Evolutionary conservation across 1,139 yeast species (phyloP).

Genomic region (Diutina sp.): DNA sequence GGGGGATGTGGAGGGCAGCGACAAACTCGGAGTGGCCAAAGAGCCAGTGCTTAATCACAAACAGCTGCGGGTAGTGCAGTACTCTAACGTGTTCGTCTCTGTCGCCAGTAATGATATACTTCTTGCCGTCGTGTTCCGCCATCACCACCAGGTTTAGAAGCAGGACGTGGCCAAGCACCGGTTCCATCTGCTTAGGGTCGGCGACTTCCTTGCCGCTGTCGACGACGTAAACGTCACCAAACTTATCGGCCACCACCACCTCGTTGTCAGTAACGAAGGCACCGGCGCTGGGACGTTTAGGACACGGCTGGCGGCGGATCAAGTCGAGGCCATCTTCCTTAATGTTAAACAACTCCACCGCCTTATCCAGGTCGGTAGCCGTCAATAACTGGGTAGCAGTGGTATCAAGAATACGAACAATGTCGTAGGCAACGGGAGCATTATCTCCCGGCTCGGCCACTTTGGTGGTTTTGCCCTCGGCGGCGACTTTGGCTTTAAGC

Average conservation of each 20-base stretch:
- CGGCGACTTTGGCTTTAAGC: conserved; percentile 3
- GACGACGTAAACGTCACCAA: conserved; percentile 81
- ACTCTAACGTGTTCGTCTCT: conserved; percentile 93
- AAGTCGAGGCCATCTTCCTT: conserved; percentile 30
- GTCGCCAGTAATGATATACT: conserved; percentile 68
- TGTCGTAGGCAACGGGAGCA: conserved; percentile 52
- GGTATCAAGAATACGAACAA: conserved; percentile 48
- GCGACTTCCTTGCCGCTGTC: conserved; percentile 15
- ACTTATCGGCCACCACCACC: conserved; percentile 76
- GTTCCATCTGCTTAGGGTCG: conserved; percentile 35
- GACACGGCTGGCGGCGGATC: conserved; percentile 61
- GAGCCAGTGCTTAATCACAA: conserved; percentile 66
- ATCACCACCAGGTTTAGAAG: conserved; percentile 70
- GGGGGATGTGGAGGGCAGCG: conserved; percentile 44
- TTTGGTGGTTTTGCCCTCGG: conserved; percentile 29
- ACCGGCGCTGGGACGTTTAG: conserved; percentile 83
- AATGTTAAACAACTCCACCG: conserved; percentile 46
- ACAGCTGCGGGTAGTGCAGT: conserved; percentile 71
- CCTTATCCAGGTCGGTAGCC: conserved; percentile 75
- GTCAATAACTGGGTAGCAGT: conserved; percentile 48
- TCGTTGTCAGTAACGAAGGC: conserved; percentile 41
- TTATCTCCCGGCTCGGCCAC: conserved; percentile 51
- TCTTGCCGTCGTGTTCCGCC: conserved; percentile 29
- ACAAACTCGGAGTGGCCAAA: conserved; percentile 84
- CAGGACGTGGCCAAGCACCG: conserved; percentile 90